Conservation (phyloP, 768 basidiomycete species). For the Rhodotorula diobovata region DNA sequence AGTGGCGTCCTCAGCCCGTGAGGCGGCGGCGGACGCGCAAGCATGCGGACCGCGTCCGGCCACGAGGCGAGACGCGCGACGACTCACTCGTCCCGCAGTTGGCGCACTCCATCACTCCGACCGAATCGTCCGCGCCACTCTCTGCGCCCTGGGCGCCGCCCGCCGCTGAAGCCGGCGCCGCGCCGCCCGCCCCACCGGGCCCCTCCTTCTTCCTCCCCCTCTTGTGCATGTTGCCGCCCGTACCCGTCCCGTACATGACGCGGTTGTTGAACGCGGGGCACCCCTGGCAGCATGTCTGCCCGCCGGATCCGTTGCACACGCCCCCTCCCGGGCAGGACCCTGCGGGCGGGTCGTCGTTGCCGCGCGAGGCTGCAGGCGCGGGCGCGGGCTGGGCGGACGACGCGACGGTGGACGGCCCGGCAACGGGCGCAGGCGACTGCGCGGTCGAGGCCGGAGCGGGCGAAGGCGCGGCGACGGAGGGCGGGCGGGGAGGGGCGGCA, state of each 20-base stretch:
- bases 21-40: too few relatives aligned
- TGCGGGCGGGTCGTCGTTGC: conserved; percentile 43
- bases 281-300: conserved; percentile 83
- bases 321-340: conserved; percentile 97
- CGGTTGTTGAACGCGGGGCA: conserved; percentile 96
- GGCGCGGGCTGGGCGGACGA: conserved; percentile 1
- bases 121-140: conserved; percentile 3
- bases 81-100: conserved; percentile 43
- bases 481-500: neutral
- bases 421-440: neutral
- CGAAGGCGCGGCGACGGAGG: too few relatives aligned
- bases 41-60: neutral
- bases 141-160: too few relatives aligned
- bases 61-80: neutral
- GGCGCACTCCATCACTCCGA: conserved; percentile 42
- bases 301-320: conserved; percentile 94
- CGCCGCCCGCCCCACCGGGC: conserved; percentile 6
- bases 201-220: conserved; percentile 8
- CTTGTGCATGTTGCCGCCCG: conserved; percentile 26
- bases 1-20: too few relatives aligned
- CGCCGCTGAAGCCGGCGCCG: neutral
- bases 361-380: conserved; percentile 48
- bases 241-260: conserved; percentile 41
- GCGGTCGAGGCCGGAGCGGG: neutral
- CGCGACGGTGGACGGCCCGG: neutral